A percentile compares a stretch with the other conserved stretches of the same genome.
phyloP scores from a whole-genome alignment of 805 yeast genomes.

The Blastobotrys americana region DNA sequence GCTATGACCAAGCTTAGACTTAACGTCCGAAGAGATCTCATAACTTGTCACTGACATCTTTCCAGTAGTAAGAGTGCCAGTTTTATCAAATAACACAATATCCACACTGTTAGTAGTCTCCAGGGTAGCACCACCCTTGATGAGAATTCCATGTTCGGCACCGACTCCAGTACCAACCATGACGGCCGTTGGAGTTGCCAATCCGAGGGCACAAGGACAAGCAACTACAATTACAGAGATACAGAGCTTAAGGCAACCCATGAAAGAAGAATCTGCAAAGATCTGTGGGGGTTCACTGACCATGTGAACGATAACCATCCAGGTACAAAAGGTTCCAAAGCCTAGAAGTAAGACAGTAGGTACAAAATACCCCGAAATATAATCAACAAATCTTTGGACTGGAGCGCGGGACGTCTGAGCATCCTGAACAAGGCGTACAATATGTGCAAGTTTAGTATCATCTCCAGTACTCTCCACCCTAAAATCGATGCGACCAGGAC shows the following conservation, averaged over 20 bases:
- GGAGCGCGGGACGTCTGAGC: constrained; percentile 90
- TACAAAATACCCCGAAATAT: constrained; percentile 77
- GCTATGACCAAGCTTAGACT: constrained; percentile 1
- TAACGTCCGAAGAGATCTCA: neutral
- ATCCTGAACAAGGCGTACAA: constrained; percentile 75
- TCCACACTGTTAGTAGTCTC: constrained; percentile 63
- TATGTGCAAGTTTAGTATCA: constrained; percentile 79
- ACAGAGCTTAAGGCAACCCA: constrained; percentile 66
- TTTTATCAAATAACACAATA: constrained; percentile 80
- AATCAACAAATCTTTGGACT: constrained; percentile 82
- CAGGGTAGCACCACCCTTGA: constrained; percentile 87
- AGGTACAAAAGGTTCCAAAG: constrained; percentile 53
- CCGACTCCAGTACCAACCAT: constrained; percentile 99
- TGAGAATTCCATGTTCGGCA: constrained; percentile 78
- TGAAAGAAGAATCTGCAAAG: constrained; percentile 40
- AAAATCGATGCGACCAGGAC: constrained; percentile 63
- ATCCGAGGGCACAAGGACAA: constrained; percentile 96
- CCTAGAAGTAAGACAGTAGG: constrained; percentile 63
- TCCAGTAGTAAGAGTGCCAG: constrained; percentile 92
- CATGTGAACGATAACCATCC: constrained; percentile 43
- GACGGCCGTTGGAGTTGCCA: constrained; percentile 97
- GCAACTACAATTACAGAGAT: constrained; percentile 95
- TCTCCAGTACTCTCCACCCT: constrained; percentile 67
- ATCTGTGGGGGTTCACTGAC: constrained; percentile 40
- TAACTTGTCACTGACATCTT: constrained; percentile 45